phyloP scores from a whole-genome alignment of 305 asterid genomes.

The Solanum aculeatissimum region DNA sequence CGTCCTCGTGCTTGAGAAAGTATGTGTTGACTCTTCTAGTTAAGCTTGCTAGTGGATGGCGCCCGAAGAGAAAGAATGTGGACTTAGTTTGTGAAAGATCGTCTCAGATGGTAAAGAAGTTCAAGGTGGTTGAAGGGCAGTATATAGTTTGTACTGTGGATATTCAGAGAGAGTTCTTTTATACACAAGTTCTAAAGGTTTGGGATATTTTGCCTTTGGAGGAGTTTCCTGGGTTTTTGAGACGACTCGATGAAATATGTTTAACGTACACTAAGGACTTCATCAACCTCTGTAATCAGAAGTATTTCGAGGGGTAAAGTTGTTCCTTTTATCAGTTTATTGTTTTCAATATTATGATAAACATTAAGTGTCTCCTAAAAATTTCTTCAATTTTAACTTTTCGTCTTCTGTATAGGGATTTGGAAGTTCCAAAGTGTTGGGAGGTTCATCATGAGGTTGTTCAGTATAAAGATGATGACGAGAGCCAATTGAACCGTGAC shows the following conservation, averaged over 20 bases:
- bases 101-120: conserved; percentile 32
- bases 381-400: not conserved
- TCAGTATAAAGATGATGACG: conserved; percentile 25
- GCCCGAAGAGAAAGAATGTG: conserved; percentile 45
- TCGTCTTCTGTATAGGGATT: conserved; percentile 23
- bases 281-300: conserved; percentile 42
- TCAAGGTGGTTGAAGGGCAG: conserved; percentile 43
- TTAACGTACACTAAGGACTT: conserved; percentile 39
- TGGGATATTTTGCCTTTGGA: conserved; percentile 47
- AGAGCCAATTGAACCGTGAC: conserved; percentile 1
- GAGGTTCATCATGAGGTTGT: conserved; percentile 6
- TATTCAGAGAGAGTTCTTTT: conserved; percentile 23
- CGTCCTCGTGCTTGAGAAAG: conserved; percentile 16
- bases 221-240: conserved; percentile 34
- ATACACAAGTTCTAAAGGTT: conserved; percentile 51
- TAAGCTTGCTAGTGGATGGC: conserved; percentile 66
- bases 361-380: not conserved
- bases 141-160: conserved; percentile 49
- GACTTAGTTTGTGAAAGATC: conserved; percentile 34
- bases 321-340: not conserved
- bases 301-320: conserved; percentile 41
- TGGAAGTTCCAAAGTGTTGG: conserved; percentile 64
- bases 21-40: conserved; percentile 27
- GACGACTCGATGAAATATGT: conserved; percentile 33
- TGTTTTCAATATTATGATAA: not conserved